Evolutionary conservation across 129 eudicot genomes (phyloP), one percentile per base, ranked within the genome.

Genomic region (Flaveria bidentis): DNA sequence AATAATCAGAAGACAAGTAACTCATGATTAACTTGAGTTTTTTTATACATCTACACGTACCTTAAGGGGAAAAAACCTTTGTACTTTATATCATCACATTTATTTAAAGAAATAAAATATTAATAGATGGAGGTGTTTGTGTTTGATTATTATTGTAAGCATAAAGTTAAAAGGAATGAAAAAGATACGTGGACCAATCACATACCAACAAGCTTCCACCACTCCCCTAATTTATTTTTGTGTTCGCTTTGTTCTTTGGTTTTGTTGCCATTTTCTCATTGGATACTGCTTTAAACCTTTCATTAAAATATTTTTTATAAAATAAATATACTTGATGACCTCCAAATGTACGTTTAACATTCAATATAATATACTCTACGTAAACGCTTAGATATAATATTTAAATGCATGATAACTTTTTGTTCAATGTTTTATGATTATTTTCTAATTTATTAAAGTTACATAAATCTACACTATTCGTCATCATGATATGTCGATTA

Each of bases 111-210:
- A 45, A 45, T 33, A 33, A 33, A 30, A 36, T 36, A 36, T 36
- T 36, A 36, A 36, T 36, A 36, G 41, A 75, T 64, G 72, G 62
- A 47, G 65, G 66, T 72, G 66, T 52, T 33, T 20, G 49, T 33
- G 50, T 53, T 72, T 33, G 14, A 26, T 49, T 47, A 71, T 12
- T 8, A 73, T 30, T 36, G 7, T 33, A 13, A 16, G 68, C 45
- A 67, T 77, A 45, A 78, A 70, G 72, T 46, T 46, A 46, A 78
- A 41, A 60, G 49, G 47, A 60, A 15, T 62, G 56, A 49, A 79
- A 62, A 79, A 62, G 78, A 79, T 0, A 49, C 67, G 51, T 33
- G 23, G 16, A 18, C 83, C 67, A 79, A 79, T 79, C 53, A 79
- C 33, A 63, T 79, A 39, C 22, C 39, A 71, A 78, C 82, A 76